Conservation (phyloP, 23 red algal species). For the Gracilariopsis chorda region DNA sequence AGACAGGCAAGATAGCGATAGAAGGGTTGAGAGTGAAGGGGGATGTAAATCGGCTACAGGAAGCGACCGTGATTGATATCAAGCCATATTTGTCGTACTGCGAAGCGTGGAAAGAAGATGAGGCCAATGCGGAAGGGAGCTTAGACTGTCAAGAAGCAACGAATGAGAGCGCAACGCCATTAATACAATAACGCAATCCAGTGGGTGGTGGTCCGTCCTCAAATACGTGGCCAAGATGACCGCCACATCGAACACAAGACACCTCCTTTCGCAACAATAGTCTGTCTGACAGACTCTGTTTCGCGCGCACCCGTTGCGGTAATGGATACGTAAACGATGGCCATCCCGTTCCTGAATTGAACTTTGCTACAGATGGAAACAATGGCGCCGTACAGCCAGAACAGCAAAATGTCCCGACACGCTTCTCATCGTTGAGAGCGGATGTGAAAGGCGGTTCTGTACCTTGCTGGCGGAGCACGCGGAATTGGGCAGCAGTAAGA, state of each 20-base stretch:
- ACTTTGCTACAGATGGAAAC: conserved; percentile 75
- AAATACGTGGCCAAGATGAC: conserved; percentile 76
- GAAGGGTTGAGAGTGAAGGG: background rate
- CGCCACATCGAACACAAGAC: conserved; percentile 50
- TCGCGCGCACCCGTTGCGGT: background rate
- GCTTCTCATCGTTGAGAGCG: conserved; percentile 57
- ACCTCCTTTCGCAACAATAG: conserved; percentile 69
- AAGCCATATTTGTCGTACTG: conserved; percentile 20
- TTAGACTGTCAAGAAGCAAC: background rate
- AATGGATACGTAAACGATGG: conserved; percentile 72
- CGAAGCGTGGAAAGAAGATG: conserved; percentile 15
- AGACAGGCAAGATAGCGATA: background rate
- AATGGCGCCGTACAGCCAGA: conserved; percentile 51
- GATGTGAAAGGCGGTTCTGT: conserved; percentile 80
- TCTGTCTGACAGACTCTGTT: conserved; percentile 9
- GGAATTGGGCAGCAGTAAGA: conserved; percentile 43
- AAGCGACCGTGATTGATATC: background rate
- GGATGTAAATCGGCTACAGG: background rate
- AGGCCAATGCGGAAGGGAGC: too few relatives aligned
- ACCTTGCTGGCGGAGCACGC: conserved; percentile 59
- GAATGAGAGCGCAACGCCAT: conserved; percentile 75
- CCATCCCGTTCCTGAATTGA: conserved; percentile 90
- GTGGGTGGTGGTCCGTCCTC: conserved; percentile 84
- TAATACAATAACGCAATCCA: conserved; percentile 88
- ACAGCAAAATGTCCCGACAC: conserved; percentile 66